Conservation (phyloP, 2,329 filamentous ascomycete genomes). For the Calonectria montana region DNA sequence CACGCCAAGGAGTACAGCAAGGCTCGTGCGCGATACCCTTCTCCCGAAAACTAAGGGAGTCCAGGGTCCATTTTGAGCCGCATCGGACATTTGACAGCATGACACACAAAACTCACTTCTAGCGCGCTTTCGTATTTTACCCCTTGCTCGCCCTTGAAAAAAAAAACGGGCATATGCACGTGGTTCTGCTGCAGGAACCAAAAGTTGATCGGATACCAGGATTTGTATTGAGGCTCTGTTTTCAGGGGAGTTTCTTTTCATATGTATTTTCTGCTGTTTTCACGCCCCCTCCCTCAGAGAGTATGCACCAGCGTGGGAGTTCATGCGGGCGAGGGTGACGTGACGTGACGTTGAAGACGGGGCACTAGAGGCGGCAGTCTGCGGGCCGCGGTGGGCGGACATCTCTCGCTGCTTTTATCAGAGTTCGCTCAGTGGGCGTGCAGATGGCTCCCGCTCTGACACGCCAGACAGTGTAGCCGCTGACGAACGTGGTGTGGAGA, state of each 20-base stretch:
- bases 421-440: constrained; percentile 39
- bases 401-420: constrained; percentile 56
- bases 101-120: constrained; percentile 32
- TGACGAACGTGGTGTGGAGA: constrained; percentile 40
- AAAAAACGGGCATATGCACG: constrained; percentile 32
- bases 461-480: constrained; percentile 42
- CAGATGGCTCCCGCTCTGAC: constrained; percentile 39
- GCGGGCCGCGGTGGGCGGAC: constrained; percentile 49
- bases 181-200: constrained; percentile 38
- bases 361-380: constrained; percentile 48
- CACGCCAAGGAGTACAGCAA: constrained; percentile 77
- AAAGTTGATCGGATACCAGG: constrained; percentile 27
- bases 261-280: constrained; percentile 26
- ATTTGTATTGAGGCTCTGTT: constrained; percentile 32
- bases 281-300: constrained; percentile 32
- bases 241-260: constrained; percentile 17
- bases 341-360: constrained; percentile 43
- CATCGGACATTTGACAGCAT: constrained; percentile 32
- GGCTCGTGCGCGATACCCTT: constrained; percentile 75
- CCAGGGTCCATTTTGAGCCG: constrained; percentile 34
- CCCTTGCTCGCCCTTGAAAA: constrained; percentile 20
- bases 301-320: constrained; percentile 35
- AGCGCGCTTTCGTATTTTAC: constrained; percentile 33
- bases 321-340: constrained; percentile 39
- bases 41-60: constrained; percentile 68